Evolutionary conservation across 257 asterid species (phyloP).

Genomic region (Eucommia ulmoides): DNA sequence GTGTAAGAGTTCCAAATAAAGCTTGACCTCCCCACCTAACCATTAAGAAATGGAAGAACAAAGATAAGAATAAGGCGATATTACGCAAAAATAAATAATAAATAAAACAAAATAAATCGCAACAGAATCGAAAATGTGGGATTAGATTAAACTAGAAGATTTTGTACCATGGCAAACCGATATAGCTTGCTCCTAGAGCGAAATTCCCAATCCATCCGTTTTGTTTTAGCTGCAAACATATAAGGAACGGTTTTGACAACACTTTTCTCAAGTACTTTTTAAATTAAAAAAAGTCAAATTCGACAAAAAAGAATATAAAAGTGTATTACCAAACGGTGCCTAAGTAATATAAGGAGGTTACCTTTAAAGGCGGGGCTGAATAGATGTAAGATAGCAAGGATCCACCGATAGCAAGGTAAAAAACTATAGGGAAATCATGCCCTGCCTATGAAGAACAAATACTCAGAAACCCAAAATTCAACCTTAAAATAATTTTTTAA

Average conservation of each 20-base stretch:
- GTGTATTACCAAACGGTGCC: too few relatives aligned
- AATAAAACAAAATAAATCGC: too few relatives aligned
- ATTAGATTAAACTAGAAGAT: conserved; percentile 10
- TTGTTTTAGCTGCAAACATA: conserved; percentile 71
- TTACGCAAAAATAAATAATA: too few relatives aligned
- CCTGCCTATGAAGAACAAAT: conserved; percentile 53
- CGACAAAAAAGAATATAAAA: too few relatives aligned
- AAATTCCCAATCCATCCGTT: conserved; percentile 98
- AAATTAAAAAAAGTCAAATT: neutral
- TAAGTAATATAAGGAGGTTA: too few relatives aligned
- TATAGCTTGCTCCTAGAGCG: conserved; percentile 95
- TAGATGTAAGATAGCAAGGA: neutral
- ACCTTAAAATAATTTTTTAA: too few relatives aligned
- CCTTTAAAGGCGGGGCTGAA: neutral
- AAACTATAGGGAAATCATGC: conserved; percentile 23
- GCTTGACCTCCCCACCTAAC: conserved; percentile 99
- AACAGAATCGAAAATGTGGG: too few relatives aligned
- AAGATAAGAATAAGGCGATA: conserved; percentile 3
- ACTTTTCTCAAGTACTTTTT: neutral
- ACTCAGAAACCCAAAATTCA: neutral
- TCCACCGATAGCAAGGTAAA: conserved; percentile 1
- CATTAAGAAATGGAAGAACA: conserved; percentile 12
- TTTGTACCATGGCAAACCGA: conserved; percentile 84
- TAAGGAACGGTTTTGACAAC: neutral
- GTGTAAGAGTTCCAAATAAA: conserved; percentile 83